Percentiles rank a stretch among this genome's conserved stretches.
Evolutionary conservation across 2,329 filamentous ascomycete genomes (phyloP).

Genomic region (Aphanocladium album): DNA sequence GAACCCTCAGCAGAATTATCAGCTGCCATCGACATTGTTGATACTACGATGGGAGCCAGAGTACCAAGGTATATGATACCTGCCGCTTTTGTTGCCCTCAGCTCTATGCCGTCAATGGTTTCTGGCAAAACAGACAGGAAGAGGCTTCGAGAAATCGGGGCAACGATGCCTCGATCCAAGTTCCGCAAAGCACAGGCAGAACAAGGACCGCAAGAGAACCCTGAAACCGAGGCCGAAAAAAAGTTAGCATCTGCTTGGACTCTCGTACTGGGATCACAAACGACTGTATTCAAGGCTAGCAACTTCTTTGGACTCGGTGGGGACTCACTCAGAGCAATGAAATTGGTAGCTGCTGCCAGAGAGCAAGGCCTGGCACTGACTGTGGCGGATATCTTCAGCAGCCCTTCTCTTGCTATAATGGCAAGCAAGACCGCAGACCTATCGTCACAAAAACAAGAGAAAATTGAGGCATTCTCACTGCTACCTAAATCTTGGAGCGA

Average conservation of each 20-base stretch:
- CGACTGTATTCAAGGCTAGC: conserved; percentile 31
- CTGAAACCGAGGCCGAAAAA: conserved; percentile 34
- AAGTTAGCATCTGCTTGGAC: conserved; percentile 34
- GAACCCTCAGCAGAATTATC: conserved; percentile 29
- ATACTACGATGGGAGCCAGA: conserved; percentile 27
- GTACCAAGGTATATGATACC: conserved; percentile 45
- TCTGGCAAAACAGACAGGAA: conserved; percentile 48
- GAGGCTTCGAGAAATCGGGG: conserved; percentile 40
- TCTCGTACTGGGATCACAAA: conserved; percentile 31
- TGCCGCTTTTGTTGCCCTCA: conserved; percentile 40
- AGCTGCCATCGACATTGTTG: conserved; percentile 26
- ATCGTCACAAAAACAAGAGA: conserved; percentile 20
- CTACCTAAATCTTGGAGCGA: conserved; percentile 30
- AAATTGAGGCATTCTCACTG: conserved; percentile 35
- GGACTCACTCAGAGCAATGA: conserved; percentile 50
- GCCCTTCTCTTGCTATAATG: conserved; percentile 41
- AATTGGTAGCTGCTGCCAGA: conserved; percentile 39
- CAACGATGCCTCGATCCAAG: conserved; percentile 35
- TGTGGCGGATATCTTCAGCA: conserved; percentile 42
- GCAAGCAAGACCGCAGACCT: conserved; percentile 25
- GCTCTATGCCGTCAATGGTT: conserved; percentile 41
- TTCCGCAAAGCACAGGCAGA: conserved; percentile 20
- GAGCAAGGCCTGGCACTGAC: conserved; percentile 34
- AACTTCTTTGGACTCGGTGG: conserved; percentile 46
- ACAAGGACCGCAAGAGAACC: conserved; percentile 27